Percentiles rank a stretch among this genome's conserved stretches.
These are phyloP conservation scores for Syzygium syzygioides DNA, from an alignment of 441 rosid genomes.

Conservation along the genomic window DNA sequence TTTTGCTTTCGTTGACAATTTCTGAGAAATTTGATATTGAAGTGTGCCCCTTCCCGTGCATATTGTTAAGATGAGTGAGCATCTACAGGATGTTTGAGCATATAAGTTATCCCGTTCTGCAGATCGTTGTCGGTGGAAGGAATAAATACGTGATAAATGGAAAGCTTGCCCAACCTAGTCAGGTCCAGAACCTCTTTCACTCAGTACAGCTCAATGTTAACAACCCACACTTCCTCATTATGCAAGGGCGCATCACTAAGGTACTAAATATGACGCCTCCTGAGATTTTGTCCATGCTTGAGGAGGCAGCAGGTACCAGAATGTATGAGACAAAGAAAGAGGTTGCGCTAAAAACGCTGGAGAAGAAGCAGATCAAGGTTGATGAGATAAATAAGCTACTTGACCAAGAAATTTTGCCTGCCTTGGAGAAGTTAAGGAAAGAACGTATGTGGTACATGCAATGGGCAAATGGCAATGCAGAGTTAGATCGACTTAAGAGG, in stretches of 20 bases:
- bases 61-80: neutral
- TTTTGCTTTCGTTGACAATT: neutral
- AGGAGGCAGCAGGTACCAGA: constrained; percentile 99
- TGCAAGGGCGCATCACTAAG: constrained; percentile 99
- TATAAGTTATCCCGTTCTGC: constrained; percentile 2
- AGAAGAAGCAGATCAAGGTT: constrained; percentile 94
- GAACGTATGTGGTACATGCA: constrained; percentile 91
- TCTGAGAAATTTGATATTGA: neutral
- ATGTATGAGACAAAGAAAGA: constrained; percentile 99
- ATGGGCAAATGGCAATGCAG: constrained; percentile 93
- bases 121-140: constrained; percentile 98
- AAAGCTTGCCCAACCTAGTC: constrained; percentile 94
- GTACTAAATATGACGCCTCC: constrained; percentile 98
- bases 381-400: constrained; percentile 95
- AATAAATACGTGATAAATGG: constrained; percentile 96
- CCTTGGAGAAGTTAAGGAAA: constrained; percentile 89
- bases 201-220: constrained; percentile 98
- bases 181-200: constrained; percentile 96
- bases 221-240: constrained; percentile 96
- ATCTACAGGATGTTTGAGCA: neutral
- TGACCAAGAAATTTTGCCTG: constrained; percentile 87
- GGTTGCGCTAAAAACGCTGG: constrained; percentile 85
- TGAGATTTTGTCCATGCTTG: constrained; percentile 97
- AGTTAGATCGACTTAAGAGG: constrained; percentile 80
- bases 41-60: neutral